Base-by-base conservation (phyloP, 1,284 basidiomycete genomes). In the Rhodotorula glutinis region DNA sequence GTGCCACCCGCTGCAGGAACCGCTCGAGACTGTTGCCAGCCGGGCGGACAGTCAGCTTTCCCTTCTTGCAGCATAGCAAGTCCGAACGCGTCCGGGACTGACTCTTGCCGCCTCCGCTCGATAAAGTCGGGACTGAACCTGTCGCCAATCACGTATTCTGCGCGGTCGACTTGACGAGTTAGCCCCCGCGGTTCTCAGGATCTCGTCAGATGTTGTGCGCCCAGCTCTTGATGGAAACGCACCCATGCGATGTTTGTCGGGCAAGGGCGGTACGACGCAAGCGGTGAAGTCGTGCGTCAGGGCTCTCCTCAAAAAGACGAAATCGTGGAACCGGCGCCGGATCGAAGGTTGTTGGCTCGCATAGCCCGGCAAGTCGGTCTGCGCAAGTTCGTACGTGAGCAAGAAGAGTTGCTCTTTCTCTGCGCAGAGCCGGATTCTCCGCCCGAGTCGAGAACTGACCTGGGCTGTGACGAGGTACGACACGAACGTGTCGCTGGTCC, bases 111-210 rank as follows among this genome's bases (percentile, higher is more conserved):
- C 73, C 95, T 84, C 63, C 89, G 85, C 78, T 98, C 94, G 82
- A 98, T 90, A 75, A 99, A 99, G 76, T 98, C 96, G 9, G 88
- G 86, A 73, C 92, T 92, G 80, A 98, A 99, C 65, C 96, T 85
- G 79, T 98, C 95, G 25, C 95, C 94, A 40, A 94, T 97, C 67
- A 99, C 85, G 78, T 99, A 99, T 79, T 96, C 93, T 94, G 77
- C 13, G 29, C 4, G 43, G 14, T 10, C 41, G 14, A 8, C 1
- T 8, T 38, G 11, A 11, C 33, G 33, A 7, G 33, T 38, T 11
- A 38, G 33, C 33, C n/a, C n/a, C n/a, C n/a, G n/a, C n/a, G n/a
- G n/a, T n/a, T n/a, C n/a, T n/a, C n/a, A n/a, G n/a, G n/a, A n/a
- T n/a, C n/a, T n/a, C n/a, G n/a, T n/a, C n/a, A n/a, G n/a, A n/a